Conservation (phyloP, 192 early-diverging fungal species). For the Backusella sp. region DNA sequence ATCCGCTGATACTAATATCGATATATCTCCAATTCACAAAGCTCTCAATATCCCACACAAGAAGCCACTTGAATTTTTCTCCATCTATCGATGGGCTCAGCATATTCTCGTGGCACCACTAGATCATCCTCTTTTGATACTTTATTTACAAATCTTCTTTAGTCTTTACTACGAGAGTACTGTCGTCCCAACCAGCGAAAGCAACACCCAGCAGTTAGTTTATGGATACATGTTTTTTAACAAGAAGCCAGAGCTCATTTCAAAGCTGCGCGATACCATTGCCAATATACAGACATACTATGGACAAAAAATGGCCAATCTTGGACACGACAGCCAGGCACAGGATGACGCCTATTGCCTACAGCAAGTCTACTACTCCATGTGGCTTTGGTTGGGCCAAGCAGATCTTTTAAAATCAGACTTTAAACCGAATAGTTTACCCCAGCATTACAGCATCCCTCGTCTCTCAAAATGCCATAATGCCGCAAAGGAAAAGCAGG, state of each 20-base stretch:
- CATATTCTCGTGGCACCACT: conserved; percentile 44
- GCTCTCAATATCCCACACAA: conserved; percentile 25
- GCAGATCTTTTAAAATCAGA: conserved; percentile 24
- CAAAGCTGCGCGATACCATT: conserved; percentile 39
- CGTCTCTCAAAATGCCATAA: conserved; percentile 32
- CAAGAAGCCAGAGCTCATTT: conserved; percentile 33
- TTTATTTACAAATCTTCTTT: conserved; percentile 53
- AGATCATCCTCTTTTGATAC: conserved; percentile 39
- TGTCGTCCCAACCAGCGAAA: background rate
- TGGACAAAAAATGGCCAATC: conserved; percentile 24
- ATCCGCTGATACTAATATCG: background rate
- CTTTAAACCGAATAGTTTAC: conserved; percentile 19
- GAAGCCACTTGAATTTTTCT: conserved; percentile 45
- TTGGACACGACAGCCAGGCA: background rate
- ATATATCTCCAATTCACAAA: conserved; percentile 27
- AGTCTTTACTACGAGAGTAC: conserved; percentile 43
- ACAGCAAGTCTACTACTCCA: conserved; percentile 44
- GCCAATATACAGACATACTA: conserved; percentile 39
- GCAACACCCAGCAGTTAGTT: conserved; percentile 6
- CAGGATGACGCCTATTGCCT: conserved; percentile 25
- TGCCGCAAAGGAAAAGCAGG: conserved; percentile 10
- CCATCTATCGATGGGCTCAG: conserved; percentile 50
- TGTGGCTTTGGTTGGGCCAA: conserved; percentile 50
- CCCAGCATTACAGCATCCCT: conserved; percentile 28
- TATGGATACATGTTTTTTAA: conserved; percentile 43